phyloP scores from a whole-genome alignment of 306 rosid genomes.

The Rosa rugosa region DNA sequence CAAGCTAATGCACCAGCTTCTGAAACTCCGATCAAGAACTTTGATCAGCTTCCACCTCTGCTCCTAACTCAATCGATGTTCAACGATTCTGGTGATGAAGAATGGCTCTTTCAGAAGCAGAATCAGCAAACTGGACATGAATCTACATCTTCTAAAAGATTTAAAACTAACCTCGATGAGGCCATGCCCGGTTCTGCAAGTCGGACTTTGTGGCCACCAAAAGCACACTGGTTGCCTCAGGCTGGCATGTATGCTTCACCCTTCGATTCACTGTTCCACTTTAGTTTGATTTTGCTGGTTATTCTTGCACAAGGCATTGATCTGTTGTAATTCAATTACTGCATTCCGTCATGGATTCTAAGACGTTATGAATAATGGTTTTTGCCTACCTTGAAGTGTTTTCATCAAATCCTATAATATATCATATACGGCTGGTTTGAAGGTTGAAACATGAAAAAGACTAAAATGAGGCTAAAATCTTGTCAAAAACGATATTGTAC shows the following conservation, averaged over 20 bases:
- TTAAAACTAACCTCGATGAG: neutral
- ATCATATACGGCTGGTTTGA: no score
- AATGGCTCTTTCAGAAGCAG: neutral
- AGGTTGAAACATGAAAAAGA: neutral
- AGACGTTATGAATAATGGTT: neutral
- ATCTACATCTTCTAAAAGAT: neutral
- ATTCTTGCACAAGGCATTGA: neutral
- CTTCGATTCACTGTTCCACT: neutral
- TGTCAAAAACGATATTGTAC: no score
- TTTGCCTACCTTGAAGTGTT: neutral
- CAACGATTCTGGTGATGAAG: neutral
- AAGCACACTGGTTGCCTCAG: neutral
- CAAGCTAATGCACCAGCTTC: neutral
- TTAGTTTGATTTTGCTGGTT: neutral
- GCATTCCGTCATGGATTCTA: neutral
- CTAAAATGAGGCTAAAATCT: neutral
- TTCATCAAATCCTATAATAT: neutral
- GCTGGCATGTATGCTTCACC: neutral
- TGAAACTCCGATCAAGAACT: neutral
- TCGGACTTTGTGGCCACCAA: neutral
- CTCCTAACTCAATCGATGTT: neutral
- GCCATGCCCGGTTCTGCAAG: neutral
- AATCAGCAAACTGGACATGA: neutral
- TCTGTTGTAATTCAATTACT: neutral
- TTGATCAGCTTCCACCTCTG: conserved; percentile 2